Conservation (phyloP, 192 early-diverging fungal species). For the Coemansia sp. region DNA sequence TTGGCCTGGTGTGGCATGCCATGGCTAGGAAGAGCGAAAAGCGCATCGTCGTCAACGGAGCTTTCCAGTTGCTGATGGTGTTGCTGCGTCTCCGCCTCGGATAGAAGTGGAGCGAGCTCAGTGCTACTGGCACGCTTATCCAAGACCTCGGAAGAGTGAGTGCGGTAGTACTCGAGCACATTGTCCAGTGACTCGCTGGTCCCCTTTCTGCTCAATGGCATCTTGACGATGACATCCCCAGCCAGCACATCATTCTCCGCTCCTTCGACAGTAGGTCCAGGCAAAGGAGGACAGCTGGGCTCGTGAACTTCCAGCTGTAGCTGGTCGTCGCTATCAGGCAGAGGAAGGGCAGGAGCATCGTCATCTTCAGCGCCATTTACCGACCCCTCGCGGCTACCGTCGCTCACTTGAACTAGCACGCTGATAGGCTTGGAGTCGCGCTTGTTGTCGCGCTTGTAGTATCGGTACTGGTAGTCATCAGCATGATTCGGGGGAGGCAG, state of each 20-base stretch:
- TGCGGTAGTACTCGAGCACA: slow-evolving; percentile 50
- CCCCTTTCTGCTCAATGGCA: slow-evolving; percentile 22
- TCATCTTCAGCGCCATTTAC: slow-evolving; percentile 7
- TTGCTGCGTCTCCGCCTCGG: background rate
- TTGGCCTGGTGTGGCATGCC: background rate
- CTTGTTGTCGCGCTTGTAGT: slow-evolving; percentile 2
- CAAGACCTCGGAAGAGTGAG: slow-evolving; percentile 6
- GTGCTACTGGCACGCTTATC: background rate
- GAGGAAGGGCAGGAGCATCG: background rate
- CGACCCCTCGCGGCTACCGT: slow-evolving; percentile 22
- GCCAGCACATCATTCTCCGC: background rate
- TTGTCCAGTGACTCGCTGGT: slow-evolving; percentile 50
- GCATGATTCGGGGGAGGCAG: background rate
- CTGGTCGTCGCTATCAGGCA: background rate
- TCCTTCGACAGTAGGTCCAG: background rate
- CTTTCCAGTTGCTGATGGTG: background rate
- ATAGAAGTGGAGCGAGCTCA: background rate
- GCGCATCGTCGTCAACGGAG: background rate
- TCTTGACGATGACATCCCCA: background rate
- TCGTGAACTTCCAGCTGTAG: background rate
- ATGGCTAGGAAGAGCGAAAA: background rate
- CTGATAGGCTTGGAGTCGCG: slow-evolving; percentile 30
- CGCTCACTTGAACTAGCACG: slow-evolving; percentile 40
- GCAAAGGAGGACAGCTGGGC: background rate
- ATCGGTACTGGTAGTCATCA: slow-evolving; percentile 4